Evolutionary conservation across 2,329 filamentous ascomycete species (phyloP), one percentile per base, ranked within the genome.

Genomic region (Hymenoscyphus repandus): DNA sequence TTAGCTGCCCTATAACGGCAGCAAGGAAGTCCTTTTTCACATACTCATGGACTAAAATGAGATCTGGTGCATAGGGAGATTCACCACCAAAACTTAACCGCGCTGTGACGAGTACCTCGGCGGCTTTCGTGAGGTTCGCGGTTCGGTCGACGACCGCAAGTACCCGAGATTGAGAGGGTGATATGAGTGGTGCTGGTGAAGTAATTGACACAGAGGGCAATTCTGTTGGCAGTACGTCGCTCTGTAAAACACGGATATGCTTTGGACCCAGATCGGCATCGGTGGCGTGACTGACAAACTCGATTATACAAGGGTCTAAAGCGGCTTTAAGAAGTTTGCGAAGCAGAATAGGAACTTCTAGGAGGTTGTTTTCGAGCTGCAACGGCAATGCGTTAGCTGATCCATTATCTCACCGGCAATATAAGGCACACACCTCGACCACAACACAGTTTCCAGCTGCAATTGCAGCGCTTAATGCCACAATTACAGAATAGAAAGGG

Each of bases 31-130:
- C 69, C 49, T 75, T 71, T 66, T 78, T 77, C 3, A 73, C 69
- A 52, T 76, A 85, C 55, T 85, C 82, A 53, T 85, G 83, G n/a
- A 86, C 80, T 0, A 85, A 65, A 0, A 85, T 76, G 0, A 83
- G 30, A 58, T 85, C 81, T 0, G 82, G 82, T 0, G 79, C 76
- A 59, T 84, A 85, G 0, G 79, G 73, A 1, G 80, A 83, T 2
- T 65, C 69, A 2, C 80, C 80, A 1, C 75, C 69, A 30, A 82
- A 78, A 12, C 68, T 66, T 57, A 83, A 78, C 2, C 79, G 70
- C 1, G 81, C 78, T 0, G 67, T 68, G 0, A 77, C 72, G 1
- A 85, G 68, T 2, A 72, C 70, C 49, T 71, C 66, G 1, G 82
- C 82, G 0, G 82, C 80, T 2, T 65, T 59, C 5, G 70, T 62